phyloP scores from a whole-genome alignment of 2,329 filamentous ascomycete species.

The Tothia fuscella region DNA sequence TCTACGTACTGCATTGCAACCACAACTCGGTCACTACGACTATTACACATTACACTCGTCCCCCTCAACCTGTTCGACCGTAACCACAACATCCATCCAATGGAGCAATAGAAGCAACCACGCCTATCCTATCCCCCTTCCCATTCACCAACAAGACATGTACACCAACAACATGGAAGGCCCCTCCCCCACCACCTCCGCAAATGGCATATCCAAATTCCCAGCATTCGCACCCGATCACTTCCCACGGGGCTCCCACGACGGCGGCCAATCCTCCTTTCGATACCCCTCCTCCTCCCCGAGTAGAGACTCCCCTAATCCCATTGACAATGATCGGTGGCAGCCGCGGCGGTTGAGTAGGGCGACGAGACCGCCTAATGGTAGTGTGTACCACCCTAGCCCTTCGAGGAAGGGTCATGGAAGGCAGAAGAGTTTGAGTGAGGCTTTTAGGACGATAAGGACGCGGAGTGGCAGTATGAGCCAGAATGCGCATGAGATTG shows the following conservation, averaged over 20 bases:
- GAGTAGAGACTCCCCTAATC: neutral
- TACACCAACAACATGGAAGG: conserved; percentile 13
- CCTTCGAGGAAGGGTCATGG: conserved; percentile 36
- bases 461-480: conserved; percentile 73
- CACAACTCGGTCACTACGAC: no score
- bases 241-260: no score
- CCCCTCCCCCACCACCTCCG: conserved; percentile 18
- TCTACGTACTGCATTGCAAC: no score
- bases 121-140: no score
- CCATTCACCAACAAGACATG: neutral
- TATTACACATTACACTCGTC: no score
- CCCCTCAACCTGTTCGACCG: no score
- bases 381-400: neutral
- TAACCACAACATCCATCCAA: neutral
- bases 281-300: conserved; percentile 4
- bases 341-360: conserved; percentile 45
- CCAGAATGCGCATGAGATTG: conserved; percentile 87
- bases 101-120: neutral
- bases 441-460: conserved; percentile 76
- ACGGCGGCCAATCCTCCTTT: neutral
- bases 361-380: neutral
- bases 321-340: conserved; percentile 39
- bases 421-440: conserved; percentile 75
- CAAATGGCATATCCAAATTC: conserved; percentile 9
- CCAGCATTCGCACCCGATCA: conserved; percentile 10